Base-by-base conservation (phyloP, 768 basidiomycete species). In the Leucocoprinus sp. region DNA sequence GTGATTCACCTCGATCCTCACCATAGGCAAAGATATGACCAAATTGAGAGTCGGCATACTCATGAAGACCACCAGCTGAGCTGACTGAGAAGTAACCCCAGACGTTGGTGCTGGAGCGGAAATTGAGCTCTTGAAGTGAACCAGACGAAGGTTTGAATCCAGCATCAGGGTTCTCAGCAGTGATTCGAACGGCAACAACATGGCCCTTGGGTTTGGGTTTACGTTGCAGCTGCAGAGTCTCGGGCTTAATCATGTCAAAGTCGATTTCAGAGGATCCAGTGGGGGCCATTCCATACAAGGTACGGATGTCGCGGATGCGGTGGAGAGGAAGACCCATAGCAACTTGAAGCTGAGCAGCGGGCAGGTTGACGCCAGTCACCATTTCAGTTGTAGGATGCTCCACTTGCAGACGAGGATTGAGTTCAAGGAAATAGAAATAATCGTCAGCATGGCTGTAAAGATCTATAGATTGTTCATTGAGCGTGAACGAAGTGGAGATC, bases 41-140 rank as follows among this genome's bases (percentile, higher is more conserved):
- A 58, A 99, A 98, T 57, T 99, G 96, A 7, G 95, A 98, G 65
- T 99, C 96, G 33, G 96, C 96, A 57, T 93, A 98, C 64, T 99
- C 93, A 66, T 99, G 96, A 43, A 99, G 78, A 63, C 95, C 96
- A 61, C 96, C 96, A 8, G 93, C 85, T 11, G 85, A 84, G 35
- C 80, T 81, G 56, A 99, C 96, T 12, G 96, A 98, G 75, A 99
- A 99, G 70, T 99, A 99, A 50, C 96, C 96, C 96, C 96, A 99
- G 36, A 99, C 96, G 52, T 99, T 99, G 36, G 92, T 97, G 65
- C 88, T 96, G 21, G 93, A 97, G 48, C 96, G 84, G 83, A 99
- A 99, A 66, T 98, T 99, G 55, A 99, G 88, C 60, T 98, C 96
- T 63, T 98, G 96, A 12, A 99, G 72, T 29, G 88, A 85, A 52